Base-by-base conservation (phyloP, 2,329 filamentous ascomycete genomes). In the Scedosporium aurantiacum region DNA sequence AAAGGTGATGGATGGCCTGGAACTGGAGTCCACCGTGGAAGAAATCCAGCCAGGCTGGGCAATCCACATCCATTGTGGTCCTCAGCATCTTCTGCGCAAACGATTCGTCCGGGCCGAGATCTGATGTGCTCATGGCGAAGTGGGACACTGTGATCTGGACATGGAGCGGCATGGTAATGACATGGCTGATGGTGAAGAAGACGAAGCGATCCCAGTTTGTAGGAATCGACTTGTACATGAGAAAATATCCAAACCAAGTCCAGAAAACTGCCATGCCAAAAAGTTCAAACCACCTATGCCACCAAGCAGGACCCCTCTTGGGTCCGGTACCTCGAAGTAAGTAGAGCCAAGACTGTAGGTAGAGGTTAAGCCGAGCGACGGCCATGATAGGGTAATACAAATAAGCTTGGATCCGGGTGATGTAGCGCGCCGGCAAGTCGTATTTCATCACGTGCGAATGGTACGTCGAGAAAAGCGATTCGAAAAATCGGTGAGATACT, bases 31-130 rank as follows among this genome's bases (percentile, higher is more conserved):
- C 91, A 23, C 91, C 91, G 67, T 96, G 91, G 72, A 96, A 83
- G 70, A 91, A 96, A 70, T 96, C 91, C 12, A 96, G 79, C 91
- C 91, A 96, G 12, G 82, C 79, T 0, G 91, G 90, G 69, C 91
- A 96, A 70, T 94, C 90, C 23, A 96, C 86, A 65, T 96, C 91
- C 91, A 96, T 96, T 12, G 91, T 96, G 1, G 91, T 96, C 66
- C 92, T 86, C 55, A 96, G 79, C 87, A 95, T 94, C 72, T 87
- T 89, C 73, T 96, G 91, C 0, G 91, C 85, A 72, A 96, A 96
- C 0, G 89, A 94, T 71, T 96, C 91, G 59, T 86, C 79, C 1
- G 88, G 85, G 0, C 92, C 92, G 12, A 96, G 79, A 68, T 96
- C 90, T 10, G 89, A 82, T 0, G 91, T 96, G 67, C 89, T 93